phyloP scores from a whole-genome alignment of 164 flowering plant species.

The Umbilicus rupestris region DNA sequence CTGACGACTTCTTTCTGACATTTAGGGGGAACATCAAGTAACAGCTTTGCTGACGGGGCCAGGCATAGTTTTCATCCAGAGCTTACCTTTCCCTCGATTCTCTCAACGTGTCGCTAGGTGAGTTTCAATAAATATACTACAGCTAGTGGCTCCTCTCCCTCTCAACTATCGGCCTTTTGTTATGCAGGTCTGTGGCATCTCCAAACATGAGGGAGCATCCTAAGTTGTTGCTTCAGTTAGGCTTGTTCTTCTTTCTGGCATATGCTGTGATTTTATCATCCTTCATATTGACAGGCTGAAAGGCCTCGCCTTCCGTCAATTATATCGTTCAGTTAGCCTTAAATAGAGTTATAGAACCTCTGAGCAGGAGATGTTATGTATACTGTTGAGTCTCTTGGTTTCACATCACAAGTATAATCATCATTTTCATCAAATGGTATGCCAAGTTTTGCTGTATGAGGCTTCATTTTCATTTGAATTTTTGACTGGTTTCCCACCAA shows the following conservation, averaged over 20 bases:
- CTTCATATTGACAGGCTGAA: constrained; percentile 72
- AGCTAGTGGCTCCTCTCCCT: not conserved
- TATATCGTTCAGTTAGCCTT: not conserved
- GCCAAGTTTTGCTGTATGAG: not conserved
- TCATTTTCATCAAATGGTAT: not conserved
- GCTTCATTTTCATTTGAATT: not conserved
- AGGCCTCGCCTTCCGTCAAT: constrained; percentile 6
- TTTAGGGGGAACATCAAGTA: constrained; percentile 59
- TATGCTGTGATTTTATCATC: constrained; percentile 90
- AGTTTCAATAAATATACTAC: not conserved
- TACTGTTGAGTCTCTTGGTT: not conserved
- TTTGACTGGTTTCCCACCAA: too few relatives aligned
- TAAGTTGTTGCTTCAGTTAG: constrained; percentile 79
- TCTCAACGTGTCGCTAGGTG: constrained; percentile 82
- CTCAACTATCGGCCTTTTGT: not conserved
- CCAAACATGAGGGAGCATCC: constrained; percentile 97
- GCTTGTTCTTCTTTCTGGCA: constrained; percentile 76
- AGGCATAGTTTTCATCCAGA: constrained; percentile 82
- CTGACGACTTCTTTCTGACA: not conserved
- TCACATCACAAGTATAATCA: not conserved
- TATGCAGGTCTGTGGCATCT: constrained; percentile 86
- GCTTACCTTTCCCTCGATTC: constrained; percentile 71
- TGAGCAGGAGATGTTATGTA: not conserved
- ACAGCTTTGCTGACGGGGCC: constrained; percentile 78
- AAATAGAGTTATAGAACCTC: not conserved